Evolutionary conservation across 352 stramenopile genomes (phyloP), one percentile per base, ranked within the genome.

Genomic region (Pythium chondricola): DNA sequence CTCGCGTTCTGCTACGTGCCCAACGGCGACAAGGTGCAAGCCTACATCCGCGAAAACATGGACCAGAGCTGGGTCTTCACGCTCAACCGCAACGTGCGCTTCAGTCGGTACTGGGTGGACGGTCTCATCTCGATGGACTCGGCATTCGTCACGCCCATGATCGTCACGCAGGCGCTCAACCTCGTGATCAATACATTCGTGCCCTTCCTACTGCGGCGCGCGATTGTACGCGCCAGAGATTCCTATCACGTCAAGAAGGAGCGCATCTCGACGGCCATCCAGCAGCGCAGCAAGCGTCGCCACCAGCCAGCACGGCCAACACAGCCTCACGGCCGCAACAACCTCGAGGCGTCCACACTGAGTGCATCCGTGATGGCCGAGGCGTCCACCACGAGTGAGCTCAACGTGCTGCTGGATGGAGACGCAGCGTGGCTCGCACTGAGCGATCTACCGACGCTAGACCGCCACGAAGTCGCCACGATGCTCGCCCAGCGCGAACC

Each of bases 151-250:
- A 84, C 72, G 26, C 72, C 72, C 26, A 77, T 84, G 65, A 82
- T 84, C 58, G 72, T 84, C 43, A 84, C 72, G 25, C 72, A 84
- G 56, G 72, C 69, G 33, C 65, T 84, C 45, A 84, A 84, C 37
- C 58, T 84, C 22, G 58, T 84, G 24, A 78, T 82, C 58, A 84
- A 82, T 43, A 84, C 72, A 11, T 84, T 84, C 22, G 69, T 84
- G 26, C 72, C 72, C 2, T 81, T 66, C 35, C 22, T 84, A 24
- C 57, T 81, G 20, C 67, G 72, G 0, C 69, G 62, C 0, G 72
- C 67, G 17, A 63, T 84, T 45, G 61, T 84, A 16, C 51, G 50
- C 2, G 69, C 72, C 10, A 51, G 71, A 6, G 67, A 83, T 40
- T 74, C 66, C 43, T 83, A 83, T 39, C 67, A 79, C 41, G 57